Percentiles rank a stretch among this genome's conserved stretches.
Conservation (phyloP, 495 filamentous ascomycete species). For the Xylaria acuta region DNA sequence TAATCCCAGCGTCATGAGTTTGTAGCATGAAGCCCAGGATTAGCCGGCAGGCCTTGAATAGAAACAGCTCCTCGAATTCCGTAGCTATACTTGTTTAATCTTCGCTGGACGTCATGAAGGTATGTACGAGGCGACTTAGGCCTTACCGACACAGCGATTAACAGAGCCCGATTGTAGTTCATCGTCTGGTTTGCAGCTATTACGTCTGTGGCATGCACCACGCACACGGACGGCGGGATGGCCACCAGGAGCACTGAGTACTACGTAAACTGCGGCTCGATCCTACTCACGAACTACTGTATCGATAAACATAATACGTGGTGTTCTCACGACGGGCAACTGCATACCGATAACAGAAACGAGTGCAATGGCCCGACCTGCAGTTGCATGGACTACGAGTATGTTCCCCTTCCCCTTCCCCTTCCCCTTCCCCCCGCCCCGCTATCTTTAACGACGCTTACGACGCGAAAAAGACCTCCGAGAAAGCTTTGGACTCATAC, state of each 20-base stretch:
- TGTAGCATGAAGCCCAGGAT: neutral
- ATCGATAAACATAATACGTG: neutral
- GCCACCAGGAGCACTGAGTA: neutral
- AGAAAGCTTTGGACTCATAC: neutral
- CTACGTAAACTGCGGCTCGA: neutral
- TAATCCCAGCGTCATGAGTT: neutral
- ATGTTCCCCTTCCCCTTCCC: neutral
- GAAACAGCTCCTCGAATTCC: neutral
- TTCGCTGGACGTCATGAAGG: neutral
- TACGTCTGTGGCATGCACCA: neutral
- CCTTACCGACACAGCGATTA: neutral
- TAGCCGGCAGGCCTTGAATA: neutral
- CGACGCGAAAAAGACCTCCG: neutral
- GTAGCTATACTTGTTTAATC: neutral
- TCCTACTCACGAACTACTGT: neutral
- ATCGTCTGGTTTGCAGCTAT: neutral
- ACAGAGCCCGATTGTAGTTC: neutral
- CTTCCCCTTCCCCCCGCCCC: no score
- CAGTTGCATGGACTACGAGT: neutral
- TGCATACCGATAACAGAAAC: neutral
- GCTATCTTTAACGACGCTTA: neutral
- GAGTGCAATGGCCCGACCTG: neutral
- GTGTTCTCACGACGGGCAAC: neutral
- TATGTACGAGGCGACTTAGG: neutral
- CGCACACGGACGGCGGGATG: neutral